Base-by-base conservation (phyloP, 192 early-diverging fungal genomes). In the Chytriomyces hyalinus region DNA sequence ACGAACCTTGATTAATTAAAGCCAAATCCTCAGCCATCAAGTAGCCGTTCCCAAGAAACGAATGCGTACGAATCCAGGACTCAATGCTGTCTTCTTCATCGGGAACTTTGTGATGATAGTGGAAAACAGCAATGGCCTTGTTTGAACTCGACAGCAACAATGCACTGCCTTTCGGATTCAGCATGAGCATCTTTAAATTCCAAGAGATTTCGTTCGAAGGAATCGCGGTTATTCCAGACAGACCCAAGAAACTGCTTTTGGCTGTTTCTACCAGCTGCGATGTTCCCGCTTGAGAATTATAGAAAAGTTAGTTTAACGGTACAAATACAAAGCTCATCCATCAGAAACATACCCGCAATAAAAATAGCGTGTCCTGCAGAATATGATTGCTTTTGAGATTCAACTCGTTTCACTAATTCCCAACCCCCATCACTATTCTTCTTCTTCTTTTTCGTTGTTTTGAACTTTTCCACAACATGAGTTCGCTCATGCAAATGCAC, bases 151-250 rank as follows among this genome's bases (percentile, higher is more conserved):
- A n/a, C 53, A 57, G 20, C 53, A 57, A 20, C 5, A 57, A 57
- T 20, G 2, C 53, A 4, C 53, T 57, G 20, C 53, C 53, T n/a
- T 13, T 57, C 15, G 53, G 53, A 57, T 57, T 57, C 53, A 57
- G 3, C 13, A 57, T 57, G 53, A 57, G 53, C 13, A 57, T 13
- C 13, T 20, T 13, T 20, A 57, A 5, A 57, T 57, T 57, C 53
- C 53, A 57, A 13, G 20, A 13, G 15, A 20, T 13, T 13, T 57
- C 53, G 53, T 57, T 57, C 13, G 53, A 13, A 20, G 53, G 53
- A 57, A n/a, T n/a, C 53, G 20, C 13, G 20, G 53, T 57, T 57
- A 57, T n/a, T 57, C 53, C 53, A 57, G 53, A n/a, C 53, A 57
- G 20, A 57, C 53, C 53, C 53, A 57, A 57, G 20, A 57, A 57